phyloP scores from a whole-genome alignment of 441 rosid species.

The Geranium incanum region DNA sequence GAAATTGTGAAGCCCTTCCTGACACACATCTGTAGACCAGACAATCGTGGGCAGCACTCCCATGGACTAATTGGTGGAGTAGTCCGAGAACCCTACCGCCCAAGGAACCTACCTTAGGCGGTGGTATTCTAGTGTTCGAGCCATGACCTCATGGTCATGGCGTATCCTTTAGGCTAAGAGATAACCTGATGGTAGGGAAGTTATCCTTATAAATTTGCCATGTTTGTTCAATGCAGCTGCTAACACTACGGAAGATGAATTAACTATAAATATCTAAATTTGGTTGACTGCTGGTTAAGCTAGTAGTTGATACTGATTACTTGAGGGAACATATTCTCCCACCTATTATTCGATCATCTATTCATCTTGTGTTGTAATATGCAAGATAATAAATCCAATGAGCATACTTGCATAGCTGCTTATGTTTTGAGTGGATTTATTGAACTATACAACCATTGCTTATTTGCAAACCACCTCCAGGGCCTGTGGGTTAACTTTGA shows the following conservation, averaged over 20 bases:
- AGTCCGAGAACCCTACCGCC: too few relatives aligned
- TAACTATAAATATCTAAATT: background rate
- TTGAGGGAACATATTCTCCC: background rate
- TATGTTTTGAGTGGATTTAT: slow-evolving; percentile 8
- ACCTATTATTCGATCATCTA: too few relatives aligned
- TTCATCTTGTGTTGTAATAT: background rate
- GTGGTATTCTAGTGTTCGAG: too few relatives aligned
- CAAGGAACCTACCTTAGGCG: too few relatives aligned
- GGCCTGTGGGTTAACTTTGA: slow-evolving; percentile 81
- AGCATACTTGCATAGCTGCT: background rate
- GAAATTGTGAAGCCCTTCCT: too few relatives aligned
- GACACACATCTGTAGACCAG: too few relatives aligned
- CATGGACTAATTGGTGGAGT: too few relatives aligned
- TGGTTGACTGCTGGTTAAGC: background rate
- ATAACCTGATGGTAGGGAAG: background rate
- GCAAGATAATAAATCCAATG: background rate
- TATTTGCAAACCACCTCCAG: slow-evolving; percentile 31
- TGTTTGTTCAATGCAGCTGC: slow-evolving; percentile 2
- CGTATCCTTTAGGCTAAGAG: too few relatives aligned
- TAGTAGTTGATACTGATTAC: background rate
- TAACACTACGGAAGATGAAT: too few relatives aligned
- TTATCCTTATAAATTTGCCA: background rate
- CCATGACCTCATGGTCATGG: too few relatives aligned
- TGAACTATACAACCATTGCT: slow-evolving; percentile 3
- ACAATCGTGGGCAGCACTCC: too few relatives aligned